These are phyloP conservation scores for Ophiocordyceps camponoti-floridani DNA, from an alignment of 2,329 filamentous ascomycete genomes.

Conservation along the genomic window DNA sequence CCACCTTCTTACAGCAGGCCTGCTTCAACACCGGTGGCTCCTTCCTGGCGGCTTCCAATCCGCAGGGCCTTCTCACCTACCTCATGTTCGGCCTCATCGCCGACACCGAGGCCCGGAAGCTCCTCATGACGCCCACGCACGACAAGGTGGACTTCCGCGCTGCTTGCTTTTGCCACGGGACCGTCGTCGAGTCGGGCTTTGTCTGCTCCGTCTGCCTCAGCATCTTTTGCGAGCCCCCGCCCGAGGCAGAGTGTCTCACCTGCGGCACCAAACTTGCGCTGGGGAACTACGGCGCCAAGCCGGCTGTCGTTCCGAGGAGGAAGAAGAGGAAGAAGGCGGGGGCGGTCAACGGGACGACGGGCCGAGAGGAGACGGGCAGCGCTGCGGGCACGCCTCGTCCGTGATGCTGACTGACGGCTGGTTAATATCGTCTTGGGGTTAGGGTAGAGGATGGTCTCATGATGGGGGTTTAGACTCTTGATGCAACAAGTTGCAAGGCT, in stretches of 20 bases:
- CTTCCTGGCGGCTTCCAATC: constrained; percentile 33
- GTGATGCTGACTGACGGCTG: constrained; percentile 3
- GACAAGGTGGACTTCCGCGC: constrained; percentile 89
- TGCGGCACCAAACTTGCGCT: constrained; percentile 66
- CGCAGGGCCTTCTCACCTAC: constrained; percentile 68
- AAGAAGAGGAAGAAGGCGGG: constrained; percentile 64
- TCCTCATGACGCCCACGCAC: constrained; percentile 61
- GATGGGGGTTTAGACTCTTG: too few relatives aligned
- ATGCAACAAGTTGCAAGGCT: too few relatives aligned
- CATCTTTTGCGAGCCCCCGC: constrained; percentile 61
- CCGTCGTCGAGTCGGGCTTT: constrained; percentile 79
- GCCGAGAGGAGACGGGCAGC: constrained; percentile 38
- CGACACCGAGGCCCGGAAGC: constrained; percentile 31
- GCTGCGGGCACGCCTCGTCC: constrained; percentile 39
- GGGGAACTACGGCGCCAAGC: constrained; percentile 58
- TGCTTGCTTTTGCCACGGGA: constrained; percentile 93
- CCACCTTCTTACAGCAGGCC: constrained; percentile 89
- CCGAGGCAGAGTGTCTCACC: constrained; percentile 55
- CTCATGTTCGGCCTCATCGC: constrained; percentile 89
- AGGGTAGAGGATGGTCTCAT: too few relatives aligned
- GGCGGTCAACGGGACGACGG: constrained; percentile 27
- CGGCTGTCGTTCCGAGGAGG: constrained; percentile 52
- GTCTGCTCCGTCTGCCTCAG: constrained; percentile 94
- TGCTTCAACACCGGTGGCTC: constrained; percentile 42
- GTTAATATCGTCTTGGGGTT: too few relatives aligned